These are phyloP conservation scores for Pyricularia pennisetigena DNA, from an alignment of 2,329 filamentous ascomycete species.

Conservation along the genomic window DNA sequence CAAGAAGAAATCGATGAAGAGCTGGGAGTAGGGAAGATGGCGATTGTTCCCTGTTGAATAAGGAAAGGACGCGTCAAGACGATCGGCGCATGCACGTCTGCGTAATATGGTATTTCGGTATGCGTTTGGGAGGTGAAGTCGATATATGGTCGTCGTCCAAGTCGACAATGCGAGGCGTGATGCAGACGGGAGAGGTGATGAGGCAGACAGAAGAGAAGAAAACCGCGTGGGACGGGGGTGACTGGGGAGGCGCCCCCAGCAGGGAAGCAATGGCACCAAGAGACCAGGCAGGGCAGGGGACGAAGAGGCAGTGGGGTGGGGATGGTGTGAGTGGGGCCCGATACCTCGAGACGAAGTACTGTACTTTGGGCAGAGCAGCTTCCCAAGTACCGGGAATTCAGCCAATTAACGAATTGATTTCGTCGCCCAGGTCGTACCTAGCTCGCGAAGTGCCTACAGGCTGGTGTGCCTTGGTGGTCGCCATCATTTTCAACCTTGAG, in stretches of 20 bases:
- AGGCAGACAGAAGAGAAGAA: not conserved
- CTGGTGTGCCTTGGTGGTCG: not conserved
- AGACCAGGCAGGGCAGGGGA: not conserved
- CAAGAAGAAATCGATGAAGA: not conserved
- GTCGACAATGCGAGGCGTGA: not conserved
- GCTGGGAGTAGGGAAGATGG: not conserved
- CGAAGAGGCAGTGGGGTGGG: not conserved
- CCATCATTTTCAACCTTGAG: not conserved
- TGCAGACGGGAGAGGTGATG: conserved; percentile 1
- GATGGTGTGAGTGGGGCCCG: not conserved
- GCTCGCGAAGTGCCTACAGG: not conserved
- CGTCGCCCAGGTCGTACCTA: not conserved
- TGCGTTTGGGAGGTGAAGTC: not conserved
- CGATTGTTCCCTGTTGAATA: not conserved
- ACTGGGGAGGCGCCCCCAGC: conserved; percentile 1
- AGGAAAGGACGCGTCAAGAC: not conserved
- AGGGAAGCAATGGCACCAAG: conserved; percentile 1
- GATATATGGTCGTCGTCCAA: not conserved
- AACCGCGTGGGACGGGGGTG: not conserved
- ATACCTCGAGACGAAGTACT: not conserved
- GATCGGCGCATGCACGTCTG: not conserved
- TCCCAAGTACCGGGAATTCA: not conserved
- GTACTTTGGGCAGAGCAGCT: not conserved
- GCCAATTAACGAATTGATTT: not conserved
- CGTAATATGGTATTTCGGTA: not conserved